Evolutionary conservation across 768 basidiomycete genomes (phyloP), one percentile per base, ranked within the genome.

Genomic region (Chalciporus chontae): DNA sequence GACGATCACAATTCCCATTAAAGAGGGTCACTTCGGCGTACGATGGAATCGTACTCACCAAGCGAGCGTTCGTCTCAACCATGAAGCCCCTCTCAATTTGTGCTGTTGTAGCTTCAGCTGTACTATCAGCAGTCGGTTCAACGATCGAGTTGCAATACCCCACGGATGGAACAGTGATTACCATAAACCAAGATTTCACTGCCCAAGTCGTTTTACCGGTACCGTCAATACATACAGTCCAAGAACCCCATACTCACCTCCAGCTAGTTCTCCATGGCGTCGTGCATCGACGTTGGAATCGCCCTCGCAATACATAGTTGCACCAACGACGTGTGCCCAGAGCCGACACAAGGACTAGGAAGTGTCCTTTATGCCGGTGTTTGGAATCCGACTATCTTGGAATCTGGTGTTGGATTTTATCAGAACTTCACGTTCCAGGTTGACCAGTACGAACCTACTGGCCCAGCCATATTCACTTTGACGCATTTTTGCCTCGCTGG

Each of bases 111-210:
- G 41, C 43, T 23, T 54, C 47, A 2, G 39, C 42, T 11, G 9
- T 50, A 19, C 31, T 32, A 19, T 52, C 43, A n/a, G 49, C 14
- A 13, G 38, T 61, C 2, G 51, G 53, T 4, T 53, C 57, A 4
- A 63, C 56, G 9, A 57, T 59, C 32, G 56, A 63, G 26, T 40
- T 63, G 40, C 43, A 55, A 14, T 56, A 55, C 43, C 64, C 64
- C 8, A 42, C 21, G 7, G 53, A 62, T 40, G 61, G 62, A 23
- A 40, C 48, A 5, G 48, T 55, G 5, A 51, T 66, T 36, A 43
- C 40, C 5, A 50, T 43, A 24, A 58, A 53, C 15, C 38, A 66
- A 31, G 32, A 54, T 27, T 31, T 58, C 11, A 19, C 40, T 21
- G 62, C 36, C 13, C 57, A 57, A 44, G 57, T 62, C n/a, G 47